These are phyloP conservation scores for Diversispora epigaea DNA, from an alignment of 192 early-diverging fungal genomes.

Conservation along the genomic window DNA sequence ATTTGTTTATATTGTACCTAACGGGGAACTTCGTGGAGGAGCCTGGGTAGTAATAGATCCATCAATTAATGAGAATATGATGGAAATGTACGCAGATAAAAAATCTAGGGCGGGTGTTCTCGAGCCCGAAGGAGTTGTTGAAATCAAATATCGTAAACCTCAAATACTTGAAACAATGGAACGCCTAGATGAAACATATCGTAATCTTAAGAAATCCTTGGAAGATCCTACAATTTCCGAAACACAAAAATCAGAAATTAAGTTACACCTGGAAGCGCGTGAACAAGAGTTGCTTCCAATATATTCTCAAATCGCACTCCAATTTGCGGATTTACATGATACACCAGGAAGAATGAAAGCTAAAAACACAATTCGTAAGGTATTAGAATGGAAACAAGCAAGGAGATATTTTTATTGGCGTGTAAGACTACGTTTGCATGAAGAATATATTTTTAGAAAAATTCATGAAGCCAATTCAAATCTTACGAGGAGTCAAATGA, in stretches of 20 bases:
- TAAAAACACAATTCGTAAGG: constrained; percentile 83
- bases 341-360: constrained; percentile 91
- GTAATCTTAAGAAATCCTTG: constrained; percentile 66
- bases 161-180: constrained; percentile 93
- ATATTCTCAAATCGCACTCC: constrained; percentile 89
- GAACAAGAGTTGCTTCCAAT: constrained; percentile 86
- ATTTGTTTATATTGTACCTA: constrained; percentile 92
- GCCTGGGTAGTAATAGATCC: constrained; percentile 98
- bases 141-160: constrained; percentile 96
- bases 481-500: constrained; percentile 55
- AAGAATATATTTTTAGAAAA: constrained; percentile 70
- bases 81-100: constrained; percentile 99
- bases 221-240: constrained; percentile 53
- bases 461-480: constrained; percentile 50
- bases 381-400: constrained; percentile 76
- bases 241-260: constrained; percentile 64
- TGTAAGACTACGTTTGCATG: constrained; percentile 75
- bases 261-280: constrained; percentile 73
- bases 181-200: constrained; percentile 80
- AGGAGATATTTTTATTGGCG: constrained; percentile 94
- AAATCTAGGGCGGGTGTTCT: constrained; percentile 91
- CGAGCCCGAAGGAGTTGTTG: constrained; percentile 96
- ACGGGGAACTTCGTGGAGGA: constrained; percentile 96
- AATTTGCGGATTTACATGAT: constrained; percentile 99
- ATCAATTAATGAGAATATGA: constrained; percentile 93